Conservation (phyloP, 257 asterid genomes). For the Jasminum sambac region DNA sequence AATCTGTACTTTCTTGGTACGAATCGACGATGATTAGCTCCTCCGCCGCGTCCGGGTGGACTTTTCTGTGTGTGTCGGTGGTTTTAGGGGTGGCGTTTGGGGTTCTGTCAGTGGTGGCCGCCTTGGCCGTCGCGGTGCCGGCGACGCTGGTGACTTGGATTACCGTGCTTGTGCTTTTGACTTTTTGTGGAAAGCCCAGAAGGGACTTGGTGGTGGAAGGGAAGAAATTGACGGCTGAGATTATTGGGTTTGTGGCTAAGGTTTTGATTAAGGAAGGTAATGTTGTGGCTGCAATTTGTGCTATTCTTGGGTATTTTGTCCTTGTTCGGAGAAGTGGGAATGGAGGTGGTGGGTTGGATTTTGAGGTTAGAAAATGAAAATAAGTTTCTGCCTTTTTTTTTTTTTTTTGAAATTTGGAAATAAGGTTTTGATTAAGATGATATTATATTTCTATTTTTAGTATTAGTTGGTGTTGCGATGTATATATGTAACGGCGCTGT, state of each 20-base stretch:
- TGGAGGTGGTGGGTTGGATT: constrained; percentile 9
- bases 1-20: constrained; percentile 12
- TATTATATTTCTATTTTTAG: too few species aligned
- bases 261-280: constrained; percentile 50
- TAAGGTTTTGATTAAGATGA: too few species aligned
- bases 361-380: not conserved
- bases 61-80: constrained; percentile 44
- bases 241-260: constrained; percentile 39
- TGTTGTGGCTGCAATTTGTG: constrained; percentile 49
- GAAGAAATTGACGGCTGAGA: constrained; percentile 45
- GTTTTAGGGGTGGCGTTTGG: constrained; percentile 48
- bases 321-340: constrained; percentile 27
- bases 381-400: not conserved
- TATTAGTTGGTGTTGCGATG: too few species aligned
- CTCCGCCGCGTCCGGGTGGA: constrained; percentile 26
- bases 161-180: constrained; percentile 42
- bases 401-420: too few species aligned
- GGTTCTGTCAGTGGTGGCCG: constrained; percentile 45
- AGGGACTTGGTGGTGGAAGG: constrained; percentile 46
- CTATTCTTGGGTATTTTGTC: constrained; percentile 44
- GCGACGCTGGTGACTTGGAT: constrained; percentile 54
- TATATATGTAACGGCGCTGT: too few species aligned
- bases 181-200: constrained; percentile 48
- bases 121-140: constrained; percentile 50
- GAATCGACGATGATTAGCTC: constrained; percentile 1